A percentile compares a stretch with the other conserved stretches of the same genome.
phyloP scores from a whole-genome alignment of 1,284 basidiomycete genomes.

The Phaffia rhodozyma region DNA sequence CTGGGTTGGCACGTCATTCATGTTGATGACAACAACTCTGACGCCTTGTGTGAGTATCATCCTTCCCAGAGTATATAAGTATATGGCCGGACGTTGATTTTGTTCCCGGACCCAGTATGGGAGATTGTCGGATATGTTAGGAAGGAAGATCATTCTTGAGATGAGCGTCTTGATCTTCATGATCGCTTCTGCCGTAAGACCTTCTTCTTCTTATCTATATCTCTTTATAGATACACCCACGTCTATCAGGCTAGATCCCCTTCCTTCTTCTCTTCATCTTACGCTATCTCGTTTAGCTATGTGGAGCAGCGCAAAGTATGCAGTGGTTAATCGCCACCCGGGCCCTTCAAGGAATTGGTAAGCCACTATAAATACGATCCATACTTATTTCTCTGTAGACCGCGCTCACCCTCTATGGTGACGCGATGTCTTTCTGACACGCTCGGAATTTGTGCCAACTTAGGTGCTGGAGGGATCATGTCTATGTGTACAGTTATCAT shows the following conservation, averaged over 20 bases:
- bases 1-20: constrained; percentile 4
- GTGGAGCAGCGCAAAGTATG: constrained; percentile 10
- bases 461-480: constrained; percentile 13
- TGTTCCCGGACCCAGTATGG: not conserved
- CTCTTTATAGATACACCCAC: not conserved
- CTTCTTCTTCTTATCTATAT: not conserved
- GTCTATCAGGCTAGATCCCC: too few relatives aligned
- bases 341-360: constrained; percentile 13
- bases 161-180: constrained; percentile 4
- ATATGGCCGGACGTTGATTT: not conserved
- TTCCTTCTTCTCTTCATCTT: not conserved
- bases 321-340: constrained; percentile 8
- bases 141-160: constrained; percentile 4
- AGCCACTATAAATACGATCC: not conserved
- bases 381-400: too few relatives aligned
- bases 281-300: not conserved
- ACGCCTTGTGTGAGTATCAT: constrained; percentile 13
- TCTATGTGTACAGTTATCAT: constrained; percentile 1
- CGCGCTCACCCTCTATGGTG: too few relatives aligned
- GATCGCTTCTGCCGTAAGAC: not conserved
- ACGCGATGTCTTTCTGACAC: too few relatives aligned
- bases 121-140: constrained; percentile 3
- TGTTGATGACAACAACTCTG: constrained; percentile 4
- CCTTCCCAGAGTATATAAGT: not conserved
- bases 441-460: not conserved